A percentile compares a stretch with the other conserved stretches of the same genome.
phyloP scores from a whole-genome alignment of 1,139 yeast genomes.

The Scheffersomyces segobiensis region DNA sequence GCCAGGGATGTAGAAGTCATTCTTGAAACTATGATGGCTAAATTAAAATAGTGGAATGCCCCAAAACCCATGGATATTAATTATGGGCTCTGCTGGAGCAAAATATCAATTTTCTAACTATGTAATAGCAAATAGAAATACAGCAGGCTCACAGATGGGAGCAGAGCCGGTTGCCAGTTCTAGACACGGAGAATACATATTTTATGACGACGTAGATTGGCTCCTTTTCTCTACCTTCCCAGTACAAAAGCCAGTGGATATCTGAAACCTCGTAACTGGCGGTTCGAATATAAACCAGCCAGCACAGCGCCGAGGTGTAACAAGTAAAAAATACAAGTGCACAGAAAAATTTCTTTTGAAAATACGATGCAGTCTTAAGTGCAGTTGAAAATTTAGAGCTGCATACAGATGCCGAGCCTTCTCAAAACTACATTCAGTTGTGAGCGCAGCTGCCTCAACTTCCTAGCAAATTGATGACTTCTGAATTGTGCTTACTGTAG shows the following conservation, averaged over 20 bases:
- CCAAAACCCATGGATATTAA: background rate
- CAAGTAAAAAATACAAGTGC: background rate
- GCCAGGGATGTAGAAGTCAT: background rate
- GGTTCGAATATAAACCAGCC: background rate
- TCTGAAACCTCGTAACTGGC: background rate
- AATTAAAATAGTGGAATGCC: background rate
- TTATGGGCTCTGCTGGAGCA: background rate
- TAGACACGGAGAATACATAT: background rate
- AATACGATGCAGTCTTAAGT: background rate
- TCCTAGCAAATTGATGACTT: background rate
- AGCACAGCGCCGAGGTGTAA: background rate
- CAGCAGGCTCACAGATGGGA: background rate
- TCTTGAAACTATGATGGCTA: background rate
- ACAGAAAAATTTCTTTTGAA: background rate
- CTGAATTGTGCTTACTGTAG: background rate
- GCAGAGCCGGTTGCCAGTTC: background rate
- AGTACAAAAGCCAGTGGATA: background rate
- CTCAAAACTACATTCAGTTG: background rate
- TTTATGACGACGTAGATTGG: background rate
- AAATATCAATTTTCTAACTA: too few species aligned
- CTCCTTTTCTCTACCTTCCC: background rate
- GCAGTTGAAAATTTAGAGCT: background rate
- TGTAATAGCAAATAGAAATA: background rate
- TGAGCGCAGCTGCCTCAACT: background rate
- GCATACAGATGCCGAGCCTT: background rate